A percentile compares a stretch with the other conserved stretches of the same genome.
These are phyloP conservation scores for Salix arbutifolia DNA, from an alignment of 345 rosid genomes.

Conservation along the genomic window DNA sequence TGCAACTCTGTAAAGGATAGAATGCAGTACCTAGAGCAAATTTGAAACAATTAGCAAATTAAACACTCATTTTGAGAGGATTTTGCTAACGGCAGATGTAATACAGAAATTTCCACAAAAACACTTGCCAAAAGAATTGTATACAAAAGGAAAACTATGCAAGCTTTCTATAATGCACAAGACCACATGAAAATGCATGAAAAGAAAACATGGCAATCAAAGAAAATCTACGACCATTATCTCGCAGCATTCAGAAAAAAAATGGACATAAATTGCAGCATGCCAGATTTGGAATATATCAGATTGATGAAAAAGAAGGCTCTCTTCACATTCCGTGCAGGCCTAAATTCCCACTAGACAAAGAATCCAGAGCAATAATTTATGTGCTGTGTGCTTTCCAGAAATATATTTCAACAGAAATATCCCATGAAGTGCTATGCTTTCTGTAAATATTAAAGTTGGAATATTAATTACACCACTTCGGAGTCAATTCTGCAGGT, in stretches of 20 bases:
- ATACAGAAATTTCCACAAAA: too few relatives aligned
- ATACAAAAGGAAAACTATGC: too few relatives aligned
- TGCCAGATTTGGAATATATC: neutral
- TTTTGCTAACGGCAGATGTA: neutral
- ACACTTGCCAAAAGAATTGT: too few relatives aligned
- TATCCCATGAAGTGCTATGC: neutral
- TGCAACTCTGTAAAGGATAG: conserved; percentile 87
- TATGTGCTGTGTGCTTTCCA: neutral
- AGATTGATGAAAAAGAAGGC: neutral
- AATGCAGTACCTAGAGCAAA: conserved; percentile 73
- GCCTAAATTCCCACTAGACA: too few relatives aligned
- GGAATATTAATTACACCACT: neutral
- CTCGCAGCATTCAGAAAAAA: neutral
- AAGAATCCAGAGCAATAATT: too few relatives aligned
- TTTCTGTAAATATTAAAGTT: too few relatives aligned
- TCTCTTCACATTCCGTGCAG: neutral
- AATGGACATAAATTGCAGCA: neutral
- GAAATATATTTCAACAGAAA: neutral
- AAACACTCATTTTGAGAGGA: neutral
- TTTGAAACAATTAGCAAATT: neutral
- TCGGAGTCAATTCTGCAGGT: neutral
- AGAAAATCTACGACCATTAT: neutral
- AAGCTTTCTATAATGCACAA: too few relatives aligned
- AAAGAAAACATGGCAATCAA: too few relatives aligned
- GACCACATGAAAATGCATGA: too few relatives aligned